Evolutionary conservation across 148 eudicot genomes (phyloP), one percentile per base, ranked within the genome.

Genomic region (Linanthus parryae): DNA sequence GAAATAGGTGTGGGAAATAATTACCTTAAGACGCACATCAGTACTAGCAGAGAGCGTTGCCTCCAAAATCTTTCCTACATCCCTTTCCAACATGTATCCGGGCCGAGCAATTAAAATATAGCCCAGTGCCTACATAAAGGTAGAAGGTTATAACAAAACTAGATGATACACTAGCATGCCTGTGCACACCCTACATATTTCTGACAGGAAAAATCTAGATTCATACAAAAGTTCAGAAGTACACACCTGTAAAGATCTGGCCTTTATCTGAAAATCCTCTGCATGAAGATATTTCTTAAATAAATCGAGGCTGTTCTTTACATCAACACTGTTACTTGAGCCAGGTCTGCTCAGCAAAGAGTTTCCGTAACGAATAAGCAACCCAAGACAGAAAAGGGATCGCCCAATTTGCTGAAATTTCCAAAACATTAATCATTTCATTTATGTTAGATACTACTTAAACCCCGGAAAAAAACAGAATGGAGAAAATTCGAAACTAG

Each of bases 331-430:
- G 57, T 56, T 62, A 58, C 52, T 59, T 27, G 68, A 68, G 44
- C 19, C 30, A 29, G 75, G 66, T 49, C 71, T 59, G 57, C 53
- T 73, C 48, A 83, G 49, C 40, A 86, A 57, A 58, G 79, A 54
- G 70, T 71, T 67, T 18, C 98, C 96, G 59, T 87, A 87, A 42
- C 98, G 98, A 64, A 92, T 84, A 44, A 87, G 88, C 69, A 92
- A 75, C 52, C 96, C 98, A 44, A 92, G 84, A 56, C 98, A 87
- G 51, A 92, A 92, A 45, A 92, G 81, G 58, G 98, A 92, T 17
- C 98, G 87, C 27, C 87, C 86, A 17, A 87, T 81, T 81, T 78
- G 96, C 96, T 92, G 84, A 57, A 61, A 74, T 37, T 36, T 46
- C 20, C 24, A 72, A 11, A 55, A 54, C 58, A 56, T 33, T 5